Evolutionary conservation across 176 grass and related monocot genomes (phyloP), one percentile per base, ranked within the genome.

Genomic region (Tillandsia fasciculata): DNA sequence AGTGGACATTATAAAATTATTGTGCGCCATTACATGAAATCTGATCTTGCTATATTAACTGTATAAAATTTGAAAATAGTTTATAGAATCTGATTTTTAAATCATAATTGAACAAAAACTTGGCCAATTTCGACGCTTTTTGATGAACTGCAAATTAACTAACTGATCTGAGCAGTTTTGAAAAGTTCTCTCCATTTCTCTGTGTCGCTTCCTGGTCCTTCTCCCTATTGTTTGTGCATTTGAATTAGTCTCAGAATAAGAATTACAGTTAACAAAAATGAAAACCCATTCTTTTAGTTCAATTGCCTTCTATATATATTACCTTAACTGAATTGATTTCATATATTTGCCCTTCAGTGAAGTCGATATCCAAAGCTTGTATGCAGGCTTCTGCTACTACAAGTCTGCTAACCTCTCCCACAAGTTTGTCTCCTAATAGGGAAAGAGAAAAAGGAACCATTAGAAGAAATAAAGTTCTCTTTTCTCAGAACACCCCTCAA

Each of bases 311-410:
- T 56, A 2, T n/a, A 15, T 49, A 53, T 22, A 66, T 2, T 77
- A 96, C 88, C 92, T 96, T 88, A 72, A 92, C 88, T 50, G 92
- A 96, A 78, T 86, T 96, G 49, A 96, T 91, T 80, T 96, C 92
- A 4, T 92, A 96, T 72, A 85, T 83, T 72, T 96, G 76, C 77
- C 88, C 83, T 85, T 87, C 72, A 49, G 92, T 92, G 26, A 33
- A 89, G 65, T 92, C 88, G 53, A 92, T 87, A 76, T 89, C 88
- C 75, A 96, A 66, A 72, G 88, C 92, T 87, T 96, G 92, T 83
- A 91, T 81, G 71, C 92, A 96, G 6, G 92, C 92, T 87, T 96
- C 92, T 53, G 92, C 92, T 20, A 96, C 92, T 53, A 96, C 92
- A 17, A 96, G 79, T 74, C 88, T 89, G 71, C 88, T 96, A 63